Base-by-base conservation (phyloP, 495 filamentous ascomycete genomes). In the Chaetomium fimeti region DNA sequence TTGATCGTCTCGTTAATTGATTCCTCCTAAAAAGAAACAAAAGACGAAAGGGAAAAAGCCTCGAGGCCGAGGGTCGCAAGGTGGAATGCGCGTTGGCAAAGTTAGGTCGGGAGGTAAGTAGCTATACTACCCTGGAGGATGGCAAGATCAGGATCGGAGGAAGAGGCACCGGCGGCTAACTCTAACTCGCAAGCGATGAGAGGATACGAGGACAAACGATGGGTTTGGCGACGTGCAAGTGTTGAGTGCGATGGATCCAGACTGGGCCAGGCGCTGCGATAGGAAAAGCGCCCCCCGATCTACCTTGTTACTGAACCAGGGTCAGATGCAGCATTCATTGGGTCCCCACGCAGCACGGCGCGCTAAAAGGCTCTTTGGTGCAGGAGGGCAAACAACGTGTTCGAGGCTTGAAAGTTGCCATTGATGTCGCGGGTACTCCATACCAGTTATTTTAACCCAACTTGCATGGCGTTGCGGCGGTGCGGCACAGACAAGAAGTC, bases 231-330 rank as follows among this genome's bases (percentile, higher is more conserved):
- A 51, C 18, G 47, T 53, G 59, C 59, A 60, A 29, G 45, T 22
- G 15, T 29, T 4, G 57, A 48, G 20, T 1, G 57, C 43, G 28
- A n/a, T 55, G 27, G 27, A 32, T 20, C 27, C 27, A 36, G 45
- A 38, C 28, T 36, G 43, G 18, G 20, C 28, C 27, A 48, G 45
- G 18, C 58, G 3, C 60, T 15, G 59, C n/a, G 43, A 62, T 48
- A 22, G 60, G 65, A n/a, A 63, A 59, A 29, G 54, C 60, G 57
- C 38, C 63, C 55, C 48, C 57, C 40, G 16, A 60, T 53, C 43
- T 22, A 56, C n/a, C n/a, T n/a, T n/a, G n/a, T n/a, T n/a, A n/a
- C n/a, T n/a, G n/a, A 38, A 52, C 64, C 38, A 27, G 64, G 64
- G 58, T 61, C 29, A n/a, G n/a, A 4, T 27, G 36, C 42, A 24